Conservation (phyloP, 306 rosid genomes). For the Begonia fuchsioides region DNA sequence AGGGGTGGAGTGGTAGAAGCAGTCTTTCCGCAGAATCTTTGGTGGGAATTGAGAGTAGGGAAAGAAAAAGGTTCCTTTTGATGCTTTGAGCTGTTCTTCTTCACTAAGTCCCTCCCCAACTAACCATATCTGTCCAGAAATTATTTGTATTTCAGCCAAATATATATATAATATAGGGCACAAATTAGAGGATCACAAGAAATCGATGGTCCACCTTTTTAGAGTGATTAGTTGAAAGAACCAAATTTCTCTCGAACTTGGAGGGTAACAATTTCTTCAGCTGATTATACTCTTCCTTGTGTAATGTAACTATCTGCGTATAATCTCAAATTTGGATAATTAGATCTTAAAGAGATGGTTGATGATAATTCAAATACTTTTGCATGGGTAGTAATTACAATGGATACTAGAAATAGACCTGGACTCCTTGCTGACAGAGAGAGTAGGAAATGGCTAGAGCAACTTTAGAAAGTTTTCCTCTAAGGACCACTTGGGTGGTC, state of each 20-base stretch:
- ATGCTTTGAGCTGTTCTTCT: conserved; percentile 49
- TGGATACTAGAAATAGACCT: conserved; percentile 18
- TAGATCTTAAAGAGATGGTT: no score
- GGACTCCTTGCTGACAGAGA: conserved; percentile 34
- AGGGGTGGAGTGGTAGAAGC: conserved; percentile 52
- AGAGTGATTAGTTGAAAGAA: conserved; percentile 20
- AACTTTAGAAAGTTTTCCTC: conserved; percentile 57
- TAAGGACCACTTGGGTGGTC: conserved; percentile 44
- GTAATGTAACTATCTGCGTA: conserved; percentile 26
- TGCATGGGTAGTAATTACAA: no score
- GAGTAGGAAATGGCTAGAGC: conserved; percentile 40
- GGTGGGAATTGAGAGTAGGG: conserved; percentile 72
- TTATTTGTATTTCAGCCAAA: no score
- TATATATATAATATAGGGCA: background rate
- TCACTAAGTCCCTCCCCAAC: conserved; percentile 39
- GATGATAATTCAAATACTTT: no score
- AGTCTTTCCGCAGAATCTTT: conserved; percentile 47
- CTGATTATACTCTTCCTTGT: conserved; percentile 23
- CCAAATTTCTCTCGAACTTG: conserved; percentile 15
- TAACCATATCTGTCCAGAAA: conserved; percentile 41
- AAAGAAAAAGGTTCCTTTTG: conserved; percentile 53
- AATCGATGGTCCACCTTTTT: conserved; percentile 23
- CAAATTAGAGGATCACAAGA: no score
- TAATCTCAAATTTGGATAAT: no score
- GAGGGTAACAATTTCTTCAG: conserved; percentile 20